Evolutionary conservation across 257 asterid genomes (phyloP), one percentile per base, ranked within the genome.

Genomic region (Primulina huaijiensis): DNA sequence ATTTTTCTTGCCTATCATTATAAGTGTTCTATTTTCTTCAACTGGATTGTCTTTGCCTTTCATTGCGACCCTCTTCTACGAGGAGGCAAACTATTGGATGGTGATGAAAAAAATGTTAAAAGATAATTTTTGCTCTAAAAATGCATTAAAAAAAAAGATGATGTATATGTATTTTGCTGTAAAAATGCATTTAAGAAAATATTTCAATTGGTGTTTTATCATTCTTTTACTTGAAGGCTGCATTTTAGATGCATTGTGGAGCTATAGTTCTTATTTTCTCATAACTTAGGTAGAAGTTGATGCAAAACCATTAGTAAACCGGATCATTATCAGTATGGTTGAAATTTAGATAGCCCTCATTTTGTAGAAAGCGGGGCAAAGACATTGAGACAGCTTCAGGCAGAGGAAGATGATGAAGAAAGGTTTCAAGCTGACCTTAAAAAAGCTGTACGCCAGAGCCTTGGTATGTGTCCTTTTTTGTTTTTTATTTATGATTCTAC

Each of bases 391-490:
- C 89, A 87, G 71, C 86, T 85, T 78, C 90, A 82, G 81, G 90
- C 81, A 11, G 98, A 87, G 80, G 93, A 87, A 31, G 96, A 90
- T 23, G 95, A 84, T 61, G 97, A 93, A 80, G 96, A 90, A 81
- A 87, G 96, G 87, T 93, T 90, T 79, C 97, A 89, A 80, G 94
- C 89, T 23, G 98, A 93, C 79, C 89, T 93, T 75, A 76, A 89
- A 83, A 88, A 81, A 78, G 98, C 98, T 67, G 92, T 89, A 29
- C 90, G 73, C 76, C 94, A 89, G 81, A 93, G 98, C 77, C 92
- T 93, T 67, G 98, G 98, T 93, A 68, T 55, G 83, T 72, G 40
- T 40, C 60, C 27, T 74, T 31, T 75, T 65, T 66, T 60, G 40
- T 52, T 68, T 68, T 74, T 68, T 17, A 40, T 71, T 73, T 75